Base-by-base conservation (phyloP, 2,329 filamentous ascomycete genomes). In the Diplocarpon mali region DNA sequence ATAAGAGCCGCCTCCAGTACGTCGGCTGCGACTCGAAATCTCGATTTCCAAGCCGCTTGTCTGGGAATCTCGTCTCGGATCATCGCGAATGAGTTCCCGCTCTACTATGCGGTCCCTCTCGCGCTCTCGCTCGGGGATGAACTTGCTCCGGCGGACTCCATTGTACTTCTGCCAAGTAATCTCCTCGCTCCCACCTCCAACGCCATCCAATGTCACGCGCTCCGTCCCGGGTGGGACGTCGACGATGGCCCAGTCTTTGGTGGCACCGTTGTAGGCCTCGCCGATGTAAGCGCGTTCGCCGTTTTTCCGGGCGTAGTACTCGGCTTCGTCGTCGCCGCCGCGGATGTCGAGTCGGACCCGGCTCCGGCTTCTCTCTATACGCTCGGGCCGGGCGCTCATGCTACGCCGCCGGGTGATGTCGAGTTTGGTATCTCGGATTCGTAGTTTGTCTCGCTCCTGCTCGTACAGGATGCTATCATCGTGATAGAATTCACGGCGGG, bases 161-260 rank as follows among this genome's bases (percentile, higher is more conserved):
- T 82, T 88, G 64, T 88, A 89, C 55, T 77, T 76, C 60, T 83
- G 73, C 83, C 84, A 92, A 15, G 76, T 82, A 38, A 88, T 78
- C 56, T 92, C 85, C 51, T 86, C 81, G 31, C 69, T 70, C n/a
- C 72, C 83, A 38, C 83, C 84, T 15, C 85, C 85, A 17, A 77
- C 71, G 42, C 85, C 85, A 54, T 92, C 84, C 81, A 92, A 83
- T 43, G 76, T 75, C n/a, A 92, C 81, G 34, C 82, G 76, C 65
- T 85, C 82, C 0, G 85, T 90, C 47, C 86, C 86, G 0, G 86
- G 84, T 1, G 85, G 86, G 32, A 93, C 81, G 63, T 93, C 86
- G 31, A 94, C 74, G 50, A 93, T 83, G 43, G 77, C 73, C 85
- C 87, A 93, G 57, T 79, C 83, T 52, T 76, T 79, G 30, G 83